These are phyloP conservation scores for Durio zibethinus DNA, from an alignment of 345 rosid genomes.

Conservation along the genomic window DNA sequence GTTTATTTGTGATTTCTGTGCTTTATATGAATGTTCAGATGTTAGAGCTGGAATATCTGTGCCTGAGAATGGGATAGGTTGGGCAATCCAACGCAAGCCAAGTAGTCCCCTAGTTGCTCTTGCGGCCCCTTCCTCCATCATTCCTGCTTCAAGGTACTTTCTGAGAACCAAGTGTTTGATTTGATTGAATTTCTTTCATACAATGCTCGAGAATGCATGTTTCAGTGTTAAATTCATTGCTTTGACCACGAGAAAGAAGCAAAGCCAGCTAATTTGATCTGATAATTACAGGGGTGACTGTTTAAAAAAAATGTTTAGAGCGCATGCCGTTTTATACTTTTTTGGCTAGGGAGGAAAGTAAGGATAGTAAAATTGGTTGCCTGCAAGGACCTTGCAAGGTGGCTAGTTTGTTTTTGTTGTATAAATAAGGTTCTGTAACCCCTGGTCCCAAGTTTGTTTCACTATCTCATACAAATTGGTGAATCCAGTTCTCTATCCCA, in stretches of 20 bases:
- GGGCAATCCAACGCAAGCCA: slow-evolving; percentile 32
- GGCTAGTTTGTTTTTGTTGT: background rate
- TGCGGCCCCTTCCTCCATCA: slow-evolving; percentile 21
- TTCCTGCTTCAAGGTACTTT: slow-evolving; percentile 50
- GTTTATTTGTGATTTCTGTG: background rate
- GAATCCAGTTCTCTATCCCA: background rate
- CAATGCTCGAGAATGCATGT: background rate
- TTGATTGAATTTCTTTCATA: background rate
- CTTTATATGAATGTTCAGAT: slow-evolving; percentile 31
- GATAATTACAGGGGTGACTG: background rate
- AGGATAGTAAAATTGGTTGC: background rate
- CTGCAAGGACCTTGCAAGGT: background rate
- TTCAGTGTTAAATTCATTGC: background rate
- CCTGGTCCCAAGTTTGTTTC: background rate
- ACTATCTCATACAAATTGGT: background rate
- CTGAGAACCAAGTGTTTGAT: slow-evolving; percentile 15
- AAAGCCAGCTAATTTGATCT: background rate
- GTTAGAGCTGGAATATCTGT: slow-evolving; percentile 30
- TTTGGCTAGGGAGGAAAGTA: background rate
- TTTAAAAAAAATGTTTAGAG: background rate
- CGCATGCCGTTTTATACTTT: background rate
- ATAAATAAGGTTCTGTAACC: background rate
- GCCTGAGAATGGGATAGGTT: slow-evolving; percentile 32
- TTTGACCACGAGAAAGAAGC: background rate
- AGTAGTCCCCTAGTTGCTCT: slow-evolving; percentile 35